These are phyloP conservation scores for Yarrowia yakushimensis DNA, from an alignment of 805 yeast species.

Conservation along the genomic window DNA sequence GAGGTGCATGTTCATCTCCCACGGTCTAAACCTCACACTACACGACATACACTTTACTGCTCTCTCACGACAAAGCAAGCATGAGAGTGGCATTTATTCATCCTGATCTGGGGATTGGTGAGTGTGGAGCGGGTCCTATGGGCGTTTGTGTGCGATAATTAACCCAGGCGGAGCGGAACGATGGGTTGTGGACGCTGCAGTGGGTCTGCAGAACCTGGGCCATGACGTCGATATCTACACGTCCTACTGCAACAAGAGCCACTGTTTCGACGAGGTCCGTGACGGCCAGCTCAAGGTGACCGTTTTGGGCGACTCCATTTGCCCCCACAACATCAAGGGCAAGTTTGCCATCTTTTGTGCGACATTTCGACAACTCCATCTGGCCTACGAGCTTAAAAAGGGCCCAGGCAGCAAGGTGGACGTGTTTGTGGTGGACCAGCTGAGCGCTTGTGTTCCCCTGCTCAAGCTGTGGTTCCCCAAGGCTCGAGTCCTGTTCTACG, in stretches of 20 bases:
- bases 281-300: conserved; percentile 51
- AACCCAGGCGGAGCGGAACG: conserved; percentile 80
- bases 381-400: conserved; percentile 51
- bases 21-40: background rate
- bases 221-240: conserved; percentile 71
- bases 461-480: conserved; percentile 40
- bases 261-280: conserved; percentile 87
- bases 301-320: conserved; percentile 73
- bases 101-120: conserved; percentile 88
- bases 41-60: background rate
- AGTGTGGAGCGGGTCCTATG: conserved; percentile 33
- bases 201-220: conserved; percentile 68
- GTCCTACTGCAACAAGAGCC: conserved; percentile 81
- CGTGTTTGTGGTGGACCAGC: conserved; percentile 79
- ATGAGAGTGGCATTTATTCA: conserved; percentile 80
- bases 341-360: conserved; percentile 79
- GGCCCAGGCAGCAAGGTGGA: conserved; percentile 52
- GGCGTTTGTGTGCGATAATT: background rate
- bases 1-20: conserved; percentile 6
- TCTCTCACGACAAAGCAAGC: background rate
- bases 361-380: conserved; percentile 71
- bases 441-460: conserved; percentile 78
- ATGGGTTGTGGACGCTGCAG: conserved; percentile 92
- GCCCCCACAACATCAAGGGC: conserved; percentile 69
- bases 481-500: conserved; percentile 71